A percentile compares a stretch with the other conserved stretches of the same genome.
Conservation (phyloP, 2,329 filamentous ascomycete species). For the Raffaelea albimanens region DNA sequence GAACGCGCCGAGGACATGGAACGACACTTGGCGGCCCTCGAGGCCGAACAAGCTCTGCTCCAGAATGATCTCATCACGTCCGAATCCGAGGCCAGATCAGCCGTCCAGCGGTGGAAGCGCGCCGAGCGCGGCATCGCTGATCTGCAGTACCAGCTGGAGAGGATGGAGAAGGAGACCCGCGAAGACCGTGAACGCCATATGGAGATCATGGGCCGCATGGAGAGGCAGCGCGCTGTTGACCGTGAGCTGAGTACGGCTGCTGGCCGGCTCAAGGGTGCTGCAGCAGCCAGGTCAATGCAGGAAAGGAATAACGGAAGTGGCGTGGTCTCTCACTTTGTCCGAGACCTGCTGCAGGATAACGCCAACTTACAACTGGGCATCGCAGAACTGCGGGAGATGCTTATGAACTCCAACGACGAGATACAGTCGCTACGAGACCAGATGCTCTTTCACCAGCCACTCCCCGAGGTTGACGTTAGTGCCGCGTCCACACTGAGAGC, state of each 20-base stretch:
- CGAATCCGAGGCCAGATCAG: slow-evolving; percentile 66
- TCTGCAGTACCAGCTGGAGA: slow-evolving; percentile 79
- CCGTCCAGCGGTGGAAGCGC: slow-evolving; percentile 73
- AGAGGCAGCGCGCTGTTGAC: slow-evolving; percentile 73
- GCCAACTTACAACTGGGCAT: slow-evolving; percentile 88
- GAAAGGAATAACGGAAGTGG: slow-evolving; percentile 45
- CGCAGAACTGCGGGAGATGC: slow-evolving; percentile 80
- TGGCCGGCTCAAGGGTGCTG: slow-evolving; percentile 70
- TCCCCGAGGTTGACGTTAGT: slow-evolving; percentile 32
- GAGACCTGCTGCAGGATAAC: slow-evolving; percentile 91
- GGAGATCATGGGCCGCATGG: slow-evolving; percentile 74
- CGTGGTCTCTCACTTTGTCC: slow-evolving; percentile 92
- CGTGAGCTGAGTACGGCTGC: slow-evolving; percentile 72
- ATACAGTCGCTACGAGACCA: slow-evolving; percentile 81
- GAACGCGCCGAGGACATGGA: slow-evolving; percentile 71
- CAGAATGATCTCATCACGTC: slow-evolving; percentile 58
- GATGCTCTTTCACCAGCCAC: slow-evolving; percentile 66
- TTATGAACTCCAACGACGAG: slow-evolving; percentile 87
- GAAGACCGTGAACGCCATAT: slow-evolving; percentile 74
- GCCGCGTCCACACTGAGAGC: slow-evolving; percentile 52
- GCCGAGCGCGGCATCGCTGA: slow-evolving; percentile 71
- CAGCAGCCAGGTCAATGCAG: slow-evolving; percentile 57
- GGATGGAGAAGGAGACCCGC: slow-evolving; percentile 73
- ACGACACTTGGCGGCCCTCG: slow-evolving; percentile 66
- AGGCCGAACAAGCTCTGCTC: slow-evolving; percentile 69